Conservation (phyloP, 2,329 filamentous ascomycete species). For the Fusarium oxysporum region DNA sequence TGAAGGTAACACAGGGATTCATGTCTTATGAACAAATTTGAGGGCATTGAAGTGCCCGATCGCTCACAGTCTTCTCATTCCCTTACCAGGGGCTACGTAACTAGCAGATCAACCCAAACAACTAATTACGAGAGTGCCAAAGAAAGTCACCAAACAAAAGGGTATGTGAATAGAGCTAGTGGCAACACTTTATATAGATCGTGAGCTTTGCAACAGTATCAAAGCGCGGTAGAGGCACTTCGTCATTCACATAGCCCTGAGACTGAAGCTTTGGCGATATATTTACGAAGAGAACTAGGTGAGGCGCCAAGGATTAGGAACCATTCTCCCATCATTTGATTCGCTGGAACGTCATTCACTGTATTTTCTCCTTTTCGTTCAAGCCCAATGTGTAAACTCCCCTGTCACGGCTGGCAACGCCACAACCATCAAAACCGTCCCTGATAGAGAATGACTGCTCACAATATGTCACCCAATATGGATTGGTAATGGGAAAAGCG, state of each 20-base stretch:
- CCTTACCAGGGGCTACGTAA: not conserved
- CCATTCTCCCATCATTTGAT: not conserved
- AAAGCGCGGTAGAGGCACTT: not conserved
- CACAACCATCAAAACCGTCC: not conserved
- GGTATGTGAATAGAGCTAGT: not conserved
- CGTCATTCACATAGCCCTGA: not conserved
- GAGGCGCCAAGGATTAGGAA: not conserved
- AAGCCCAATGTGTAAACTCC: not conserved
- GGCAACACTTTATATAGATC: not conserved
- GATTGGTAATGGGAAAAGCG: not conserved
- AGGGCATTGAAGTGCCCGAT: not conserved
- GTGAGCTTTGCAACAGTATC: not conserved
- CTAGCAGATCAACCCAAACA: not conserved
- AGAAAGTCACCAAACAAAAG: not conserved
- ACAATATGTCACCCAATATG: not conserved
- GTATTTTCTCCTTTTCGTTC: not conserved
- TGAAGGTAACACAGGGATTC: not conserved
- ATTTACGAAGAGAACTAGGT: not conserved
- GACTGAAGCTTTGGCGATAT: not conserved
- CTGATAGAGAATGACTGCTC: not conserved
- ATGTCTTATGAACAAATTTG: not conserved
- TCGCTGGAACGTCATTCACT: not conserved
- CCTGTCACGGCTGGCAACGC: not conserved
- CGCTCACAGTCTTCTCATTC: not conserved
- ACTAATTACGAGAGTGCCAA: not conserved